Base-by-base conservation (phyloP, 768 basidiomycete genomes). In the Auricularia auricula-judae region DNA sequence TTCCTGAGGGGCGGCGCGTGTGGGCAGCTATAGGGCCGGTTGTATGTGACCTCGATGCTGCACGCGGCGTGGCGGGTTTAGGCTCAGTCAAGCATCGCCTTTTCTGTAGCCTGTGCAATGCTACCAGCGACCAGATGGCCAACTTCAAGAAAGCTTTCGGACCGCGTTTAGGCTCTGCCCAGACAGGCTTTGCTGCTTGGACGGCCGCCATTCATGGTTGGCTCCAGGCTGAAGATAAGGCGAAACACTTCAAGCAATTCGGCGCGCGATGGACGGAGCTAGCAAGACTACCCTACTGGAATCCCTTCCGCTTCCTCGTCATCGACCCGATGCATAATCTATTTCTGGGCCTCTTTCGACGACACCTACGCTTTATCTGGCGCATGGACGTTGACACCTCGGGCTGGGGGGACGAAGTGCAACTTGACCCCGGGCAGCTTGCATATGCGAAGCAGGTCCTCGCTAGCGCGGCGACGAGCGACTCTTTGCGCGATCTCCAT, bases 231-330 rank as follows among this genome's bases (percentile, higher is more conserved):
- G 36, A 39, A 7, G 36, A 39, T 5, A 5, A 39, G 60, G 67
- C 4, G 43, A 67, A 14, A 64, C 61, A 1, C 66, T 74, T 0
- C 63, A 70, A 12, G 12, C 60, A 62, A 1, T 63, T 68, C 56
- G 74, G 74, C 1, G 61, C 74, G n/a, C 68, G 75, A 4, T 76
- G 70, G 68, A 72, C 75, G 0, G 67, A 67, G 34, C 65, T 81
- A 2, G 66, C 75, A 12, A 62, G 72, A 0, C 72, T 81, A 2
- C 73, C 74, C 0, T 81, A 81, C 65, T 80, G 77, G 74, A 72
- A 79, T 65, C 73, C 74, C 0, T 68, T 70, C 2, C 61, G 64
- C 3, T 75, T 67, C 58, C 60, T 73, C 3, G 67, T 77, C 0
- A 67, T 79, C 10, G 78, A 81, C 62, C 35, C n/a, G 18, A 61